A percentile compares a stretch with the other conserved stretches of the same genome.
Conservation (phyloP, 2,329 filamentous ascomycete species). For the Xylaria sp. region DNA sequence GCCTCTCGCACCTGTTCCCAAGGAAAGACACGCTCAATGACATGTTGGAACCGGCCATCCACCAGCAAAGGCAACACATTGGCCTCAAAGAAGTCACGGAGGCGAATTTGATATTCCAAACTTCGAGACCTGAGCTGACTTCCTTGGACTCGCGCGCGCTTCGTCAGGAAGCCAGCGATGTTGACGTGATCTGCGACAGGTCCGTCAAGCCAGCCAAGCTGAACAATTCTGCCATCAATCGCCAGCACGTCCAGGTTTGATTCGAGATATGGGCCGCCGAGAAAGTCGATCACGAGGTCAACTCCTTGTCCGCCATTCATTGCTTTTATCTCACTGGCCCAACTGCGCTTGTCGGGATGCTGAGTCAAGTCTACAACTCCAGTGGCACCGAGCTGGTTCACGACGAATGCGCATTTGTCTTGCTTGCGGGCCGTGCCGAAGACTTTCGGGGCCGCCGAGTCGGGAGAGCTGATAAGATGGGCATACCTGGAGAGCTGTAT, state of each 20-base stretch:
- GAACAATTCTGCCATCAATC: constrained; percentile 4
- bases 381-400: constrained; percentile 1
- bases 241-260: constrained; percentile 7
- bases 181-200: neutral
- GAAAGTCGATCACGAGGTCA: constrained; percentile 9
- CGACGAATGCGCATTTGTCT: constrained; percentile 4
- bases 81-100: neutral
- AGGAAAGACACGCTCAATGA: constrained; percentile 3
- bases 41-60: constrained; percentile 4
- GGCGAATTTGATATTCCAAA: constrained; percentile 3
- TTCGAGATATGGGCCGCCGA: constrained; percentile 4
- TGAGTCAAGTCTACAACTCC: neutral
- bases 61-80: neutral
- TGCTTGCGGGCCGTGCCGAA: neutral
- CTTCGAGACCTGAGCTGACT: constrained; percentile 7
- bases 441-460: neutral
- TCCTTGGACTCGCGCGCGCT: constrained; percentile 7
- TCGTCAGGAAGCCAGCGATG: constrained; percentile 3
- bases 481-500: constrained; percentile 3
- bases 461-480: neutral
- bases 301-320: neutral
- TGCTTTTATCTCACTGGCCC: constrained; percentile 1
- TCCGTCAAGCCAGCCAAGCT: constrained; percentile 7
- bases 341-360: constrained; percentile 1
- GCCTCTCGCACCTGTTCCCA: constrained; percentile 5